phyloP scores from a whole-genome alignment of 805 yeast species.

The Lipomyces kockii region DNA sequence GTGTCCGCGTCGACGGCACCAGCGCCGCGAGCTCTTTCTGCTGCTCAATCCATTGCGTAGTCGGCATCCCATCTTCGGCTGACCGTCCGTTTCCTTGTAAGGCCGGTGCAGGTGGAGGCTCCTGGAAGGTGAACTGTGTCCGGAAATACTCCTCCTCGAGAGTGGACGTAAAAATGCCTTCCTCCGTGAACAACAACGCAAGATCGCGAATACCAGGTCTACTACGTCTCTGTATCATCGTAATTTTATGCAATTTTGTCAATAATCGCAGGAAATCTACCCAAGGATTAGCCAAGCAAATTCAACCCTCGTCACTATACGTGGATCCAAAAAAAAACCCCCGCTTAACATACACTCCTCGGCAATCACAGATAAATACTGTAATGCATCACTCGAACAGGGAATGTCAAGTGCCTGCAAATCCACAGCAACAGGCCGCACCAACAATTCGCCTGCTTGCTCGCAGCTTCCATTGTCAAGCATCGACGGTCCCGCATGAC shows the following conservation, averaged over 20 bases:
- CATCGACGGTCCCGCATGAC: background rate
- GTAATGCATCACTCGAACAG: slow-evolving; percentile 29
- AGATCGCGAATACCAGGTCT: slow-evolving; percentile 46
- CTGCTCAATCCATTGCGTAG: slow-evolving; percentile 15
- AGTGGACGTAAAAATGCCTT: slow-evolving; percentile 42
- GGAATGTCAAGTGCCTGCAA: slow-evolving; percentile 18
- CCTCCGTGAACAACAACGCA: slow-evolving; percentile 41
- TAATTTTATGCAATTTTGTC: slow-evolving; percentile 39
- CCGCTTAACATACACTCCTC: slow-evolving; percentile 27
- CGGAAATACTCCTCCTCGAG: slow-evolving; percentile 41
- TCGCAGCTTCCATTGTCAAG: slow-evolving; percentile 3
- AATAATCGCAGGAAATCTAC: slow-evolving; percentile 34
- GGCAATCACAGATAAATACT: slow-evolving; percentile 24
- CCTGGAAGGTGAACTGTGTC: slow-evolving; percentile 20
- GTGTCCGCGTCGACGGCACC: slow-evolving; percentile 39
- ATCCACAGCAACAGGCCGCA: slow-evolving; percentile 24
- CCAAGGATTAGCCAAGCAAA: background rate
- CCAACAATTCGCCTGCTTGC: slow-evolving; percentile 8
- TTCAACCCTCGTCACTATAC: too few species aligned
- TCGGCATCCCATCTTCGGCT: background rate
- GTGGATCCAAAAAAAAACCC: background rate
- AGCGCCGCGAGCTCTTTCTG: slow-evolving; percentile 16
- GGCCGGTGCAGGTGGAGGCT: slow-evolving; percentile 8
- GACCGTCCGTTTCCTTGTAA: slow-evolving; percentile 5
- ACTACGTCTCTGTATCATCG: slow-evolving; percentile 45